Conservation (phyloP, 1,284 basidiomycete genomes). For the Papiliotrema fonsecae region DNA sequence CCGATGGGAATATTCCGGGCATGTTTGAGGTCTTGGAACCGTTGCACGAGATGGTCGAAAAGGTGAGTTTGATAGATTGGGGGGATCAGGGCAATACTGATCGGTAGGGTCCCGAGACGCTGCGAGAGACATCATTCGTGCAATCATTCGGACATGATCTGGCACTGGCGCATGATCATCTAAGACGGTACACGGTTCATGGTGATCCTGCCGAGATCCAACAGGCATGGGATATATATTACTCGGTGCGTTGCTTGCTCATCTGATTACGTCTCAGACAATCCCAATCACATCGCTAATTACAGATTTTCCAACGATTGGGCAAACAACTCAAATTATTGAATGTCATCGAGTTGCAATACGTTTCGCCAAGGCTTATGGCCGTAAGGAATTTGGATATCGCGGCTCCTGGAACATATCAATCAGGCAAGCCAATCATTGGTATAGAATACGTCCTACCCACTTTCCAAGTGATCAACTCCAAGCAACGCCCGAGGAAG, state of each 20-base stretch:
- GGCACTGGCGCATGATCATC: slow-evolving; percentile 89
- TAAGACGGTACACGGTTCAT: slow-evolving; percentile 77
- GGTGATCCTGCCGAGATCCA: slow-evolving; percentile 88
- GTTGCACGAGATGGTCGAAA: slow-evolving; percentile 87
- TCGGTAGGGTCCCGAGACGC: slow-evolving; percentile 78
- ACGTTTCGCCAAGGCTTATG: slow-evolving; percentile 89
- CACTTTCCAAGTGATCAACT: slow-evolving; percentile 87
- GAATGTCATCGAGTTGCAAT: slow-evolving; percentile 91
- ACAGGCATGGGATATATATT: slow-evolving; percentile 99
- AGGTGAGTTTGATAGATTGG: slow-evolving; percentile 53
- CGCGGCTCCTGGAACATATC: slow-evolving; percentile 95
- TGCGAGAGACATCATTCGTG: slow-evolving; percentile 90
- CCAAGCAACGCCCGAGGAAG: slow-evolving; percentile 95
- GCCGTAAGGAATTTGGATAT: slow-evolving; percentile 86
- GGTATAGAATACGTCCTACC: slow-evolving; percentile 78
- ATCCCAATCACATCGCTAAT: too few relatives aligned
- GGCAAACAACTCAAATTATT: slow-evolving; percentile 89
- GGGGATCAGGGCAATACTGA: neutral
- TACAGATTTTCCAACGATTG: slow-evolving; percentile 91
- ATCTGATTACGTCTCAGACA: neutral
- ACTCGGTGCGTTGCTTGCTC: slow-evolving; percentile 52
- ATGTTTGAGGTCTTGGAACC: slow-evolving; percentile 96
- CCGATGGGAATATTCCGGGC: slow-evolving; percentile 96
- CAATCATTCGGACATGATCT: slow-evolving; percentile 94
- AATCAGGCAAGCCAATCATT: slow-evolving; percentile 80